Evolutionary conservation across 441 rosid species (phyloP), one percentile per base, ranked within the genome.

Genomic region (Rhodomyrtus psidioides): DNA sequence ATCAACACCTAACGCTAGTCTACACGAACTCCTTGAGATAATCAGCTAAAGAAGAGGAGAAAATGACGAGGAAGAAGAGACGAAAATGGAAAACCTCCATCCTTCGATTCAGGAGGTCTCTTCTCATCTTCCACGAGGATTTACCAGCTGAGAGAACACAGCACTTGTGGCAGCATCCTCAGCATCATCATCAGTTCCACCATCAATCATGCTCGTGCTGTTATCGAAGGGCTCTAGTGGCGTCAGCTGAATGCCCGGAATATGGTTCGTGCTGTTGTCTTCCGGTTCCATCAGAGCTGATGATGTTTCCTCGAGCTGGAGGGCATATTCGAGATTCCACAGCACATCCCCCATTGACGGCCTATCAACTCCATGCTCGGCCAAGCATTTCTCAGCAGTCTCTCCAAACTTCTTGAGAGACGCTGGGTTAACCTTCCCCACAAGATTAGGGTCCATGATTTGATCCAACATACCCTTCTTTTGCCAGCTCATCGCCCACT

Each of bases 401-500:
- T 97, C 99, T 30, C 97, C 99, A 2, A 91, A 95, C 90, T 97
- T 97, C 91, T 95, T 96, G 9, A 97, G 94, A 17, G 98, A 94
- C 5, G 97, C 98, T 1, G 93, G 93, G 86, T 93, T 95, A 86
- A 95, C 97, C 86, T 95, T 96, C 65, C 99, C 98, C 6, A 85
- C 93, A 70, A 97, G 93, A 90, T 95, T 93, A 76, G 93, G 81
- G 87, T 97, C 99, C 95, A 96, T 94, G 90, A 97, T 95, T 86
- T 96, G 98, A 88, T 97, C 99, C 59, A 97, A 89, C 94, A 95
- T 90, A 51, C 99, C 98, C 86, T 97, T 96, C 90, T 95, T 95
- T 87, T 96, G 98, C 99, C 99, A 97, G 10, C 89, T 91, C 99
- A 96, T 96, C 23, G 98, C 99, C 99, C 99, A 97, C 88, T 97